phyloP scores from a whole-genome alignment of 768 basidiomycete genomes.

The Tulasnella sp. region DNA sequence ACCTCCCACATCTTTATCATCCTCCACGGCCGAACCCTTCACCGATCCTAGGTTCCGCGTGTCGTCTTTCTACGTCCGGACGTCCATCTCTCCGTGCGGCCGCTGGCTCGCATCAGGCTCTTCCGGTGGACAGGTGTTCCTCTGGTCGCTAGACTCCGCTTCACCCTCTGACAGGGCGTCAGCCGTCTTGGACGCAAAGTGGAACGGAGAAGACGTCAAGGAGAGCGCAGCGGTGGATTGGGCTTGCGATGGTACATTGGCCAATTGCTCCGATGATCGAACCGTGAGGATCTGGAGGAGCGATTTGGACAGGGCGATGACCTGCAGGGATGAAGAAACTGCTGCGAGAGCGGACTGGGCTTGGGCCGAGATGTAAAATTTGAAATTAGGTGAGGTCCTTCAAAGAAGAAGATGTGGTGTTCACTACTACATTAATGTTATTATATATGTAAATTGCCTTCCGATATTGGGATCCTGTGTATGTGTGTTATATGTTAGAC shows the following conservation, averaged over 20 bases:
- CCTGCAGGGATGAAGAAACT: neutral
- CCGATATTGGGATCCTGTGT: neutral
- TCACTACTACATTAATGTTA: neutral
- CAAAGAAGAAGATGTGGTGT: neutral
- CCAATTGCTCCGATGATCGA: neutral
- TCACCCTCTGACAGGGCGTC: neutral
- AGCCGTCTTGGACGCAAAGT: neutral
- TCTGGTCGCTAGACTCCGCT: constrained; percentile 18
- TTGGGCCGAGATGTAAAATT: neutral
- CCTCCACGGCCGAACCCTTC: neutral
- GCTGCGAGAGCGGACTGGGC: neutral
- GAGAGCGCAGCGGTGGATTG: constrained; percentile 25
- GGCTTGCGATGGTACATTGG: constrained; percentile 19
- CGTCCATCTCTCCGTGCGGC: constrained; percentile 24
- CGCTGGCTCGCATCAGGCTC: constrained; percentile 25
- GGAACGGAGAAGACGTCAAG: neutral
- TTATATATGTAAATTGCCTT: constrained; percentile 1
- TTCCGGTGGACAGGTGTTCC: constrained; percentile 21
- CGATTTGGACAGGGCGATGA: neutral
- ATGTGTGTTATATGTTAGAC: too few relatives aligned
- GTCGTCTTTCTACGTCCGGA: constrained; percentile 23
- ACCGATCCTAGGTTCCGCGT: constrained; percentile 16
- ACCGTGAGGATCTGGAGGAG: neutral
- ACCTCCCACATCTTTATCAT: neutral
- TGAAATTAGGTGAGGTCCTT: neutral